Percentiles rank a stretch among this genome's conserved stretches.
Evolutionary conservation across 2,329 filamentous ascomycete species (phyloP).

Genomic region (Ceratocystis alfenasii): DNA sequence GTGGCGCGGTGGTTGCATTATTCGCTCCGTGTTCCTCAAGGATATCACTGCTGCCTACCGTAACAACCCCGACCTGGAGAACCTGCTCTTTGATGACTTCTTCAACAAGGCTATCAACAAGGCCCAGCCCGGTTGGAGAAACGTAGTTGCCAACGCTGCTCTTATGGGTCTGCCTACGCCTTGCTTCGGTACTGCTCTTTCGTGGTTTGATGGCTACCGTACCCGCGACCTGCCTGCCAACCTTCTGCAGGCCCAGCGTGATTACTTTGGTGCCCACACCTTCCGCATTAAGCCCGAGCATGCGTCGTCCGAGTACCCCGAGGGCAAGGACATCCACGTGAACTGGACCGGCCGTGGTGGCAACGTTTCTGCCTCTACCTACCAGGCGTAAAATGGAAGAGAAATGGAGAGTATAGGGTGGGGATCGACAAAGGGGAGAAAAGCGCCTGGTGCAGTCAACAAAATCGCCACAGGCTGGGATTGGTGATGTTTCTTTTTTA

Average conservation of each 20-base stretch:
- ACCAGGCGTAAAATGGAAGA: constrained; percentile 62
- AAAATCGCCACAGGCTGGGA: constrained; percentile 16
- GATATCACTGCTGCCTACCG: constrained; percentile 98
- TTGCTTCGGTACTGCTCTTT: constrained; percentile 90
- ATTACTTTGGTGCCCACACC: constrained; percentile 96
- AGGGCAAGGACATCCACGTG: constrained; percentile 85
- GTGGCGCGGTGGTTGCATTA: constrained; percentile 99
- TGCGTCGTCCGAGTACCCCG: constrained; percentile 67
- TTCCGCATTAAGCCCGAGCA: constrained; percentile 76
- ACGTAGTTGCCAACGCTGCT: constrained; percentile 81
- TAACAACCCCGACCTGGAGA: constrained; percentile 86
- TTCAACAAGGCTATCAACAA: constrained; percentile 99
- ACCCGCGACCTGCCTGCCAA: constrained; percentile 96
- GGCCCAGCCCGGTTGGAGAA: constrained; percentile 84
- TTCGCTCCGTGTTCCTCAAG: constrained; percentile 99
- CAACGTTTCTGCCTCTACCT: constrained; percentile 93
- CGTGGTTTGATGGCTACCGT: constrained; percentile 98
- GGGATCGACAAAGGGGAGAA: neutral
- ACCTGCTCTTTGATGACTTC: constrained; percentile 97
- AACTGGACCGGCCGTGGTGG: constrained; percentile 99
- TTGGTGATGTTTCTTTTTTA: constrained; percentile 20
- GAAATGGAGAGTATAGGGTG: no score
- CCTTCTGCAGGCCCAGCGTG: constrained; percentile 95
- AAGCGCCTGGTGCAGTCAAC: constrained; percentile 14
- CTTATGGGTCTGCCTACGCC: constrained; percentile 92